Evolutionary conservation across 179 eudicot genomes (phyloP).

Genomic region (Spinacia oleracea): DNA sequence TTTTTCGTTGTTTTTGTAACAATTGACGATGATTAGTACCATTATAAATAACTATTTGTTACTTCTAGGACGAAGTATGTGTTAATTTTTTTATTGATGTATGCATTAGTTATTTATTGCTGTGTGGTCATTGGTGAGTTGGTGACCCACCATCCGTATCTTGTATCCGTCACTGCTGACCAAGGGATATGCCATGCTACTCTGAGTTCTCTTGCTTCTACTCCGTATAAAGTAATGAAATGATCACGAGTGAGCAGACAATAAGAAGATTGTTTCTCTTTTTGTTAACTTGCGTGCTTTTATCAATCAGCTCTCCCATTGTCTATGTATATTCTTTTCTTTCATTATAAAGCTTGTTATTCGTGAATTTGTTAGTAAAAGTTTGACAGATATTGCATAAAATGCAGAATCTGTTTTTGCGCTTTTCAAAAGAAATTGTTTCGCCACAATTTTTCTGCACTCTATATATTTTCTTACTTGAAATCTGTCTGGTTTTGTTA

Average conservation of each 20-base stretch:
- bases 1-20: too few species aligned
- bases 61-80: too few species aligned
- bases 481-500: not conserved
- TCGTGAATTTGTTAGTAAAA: not conserved
- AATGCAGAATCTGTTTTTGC: not conserved
- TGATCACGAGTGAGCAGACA: not conserved
- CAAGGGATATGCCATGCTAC: too few species aligned
- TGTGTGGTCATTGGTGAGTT: too few species aligned
- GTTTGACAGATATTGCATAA: not conserved
- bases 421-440: not conserved
- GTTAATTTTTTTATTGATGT: too few species aligned
- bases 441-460: not conserved
- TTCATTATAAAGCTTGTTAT: not conserved
- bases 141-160: too few species aligned
- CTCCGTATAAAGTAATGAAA: not conserved
- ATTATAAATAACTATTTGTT: too few species aligned
- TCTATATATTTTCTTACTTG: not conserved
- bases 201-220: not conserved
- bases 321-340: too few species aligned
- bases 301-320: not conserved
- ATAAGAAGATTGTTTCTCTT: not conserved
- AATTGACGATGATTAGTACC: too few species aligned
- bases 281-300: too few species aligned
- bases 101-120: too few species aligned
- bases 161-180: too few species aligned